Evolutionary conservation across 2,329 filamentous ascomycete species (phyloP), one percentile per base, ranked within the genome.

Genomic region (Talaromyces marneffei): DNA sequence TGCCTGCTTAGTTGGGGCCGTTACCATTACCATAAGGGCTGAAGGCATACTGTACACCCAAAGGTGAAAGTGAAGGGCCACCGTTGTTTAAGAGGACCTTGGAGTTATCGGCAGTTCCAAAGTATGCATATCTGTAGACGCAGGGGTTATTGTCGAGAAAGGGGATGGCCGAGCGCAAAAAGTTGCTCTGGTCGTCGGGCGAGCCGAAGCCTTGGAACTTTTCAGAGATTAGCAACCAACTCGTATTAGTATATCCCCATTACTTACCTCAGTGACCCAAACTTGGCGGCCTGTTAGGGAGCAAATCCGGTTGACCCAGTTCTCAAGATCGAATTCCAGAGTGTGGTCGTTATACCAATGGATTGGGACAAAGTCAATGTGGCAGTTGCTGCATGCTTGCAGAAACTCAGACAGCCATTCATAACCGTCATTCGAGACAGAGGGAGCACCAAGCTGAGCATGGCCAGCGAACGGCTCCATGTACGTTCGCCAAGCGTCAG

Each of bases 71-170:
- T n/a, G 57, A 59, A 59, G 57, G 57, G 2, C 57, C 57, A n/a
- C 35, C 46, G 18, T 59, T 33, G 6, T 59, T 33, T 25, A 59
- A 37, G 18, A 59, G 33, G 10, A 59, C 57, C 20, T 59, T 14
- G 35, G 57, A 59, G 18, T 60, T 54, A 29, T 75, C 68, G 2
- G 69, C 66, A 54, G 66, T 71, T 61, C 68, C 68, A 69, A 77
- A 80, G 69, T 77, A 80, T 4, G 77, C 72, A 64, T 80, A 80
- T 35, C 76, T 69, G 9, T 71, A 68, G 25, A 80, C 75, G 16
- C 61, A 71, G 4, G 60, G 14, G 57, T 76, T 71, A 5, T 56
- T 55, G 57, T 80, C 76, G 37, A 80, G 66, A 70, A 72, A 79
- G 25, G 72, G 71, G 14, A 75, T 59, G 5, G 75, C 76, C 44